Evolutionary conservation across 2,329 filamentous ascomycete species (phyloP).

Genomic region (Beauveria scarabaeidicola): DNA sequence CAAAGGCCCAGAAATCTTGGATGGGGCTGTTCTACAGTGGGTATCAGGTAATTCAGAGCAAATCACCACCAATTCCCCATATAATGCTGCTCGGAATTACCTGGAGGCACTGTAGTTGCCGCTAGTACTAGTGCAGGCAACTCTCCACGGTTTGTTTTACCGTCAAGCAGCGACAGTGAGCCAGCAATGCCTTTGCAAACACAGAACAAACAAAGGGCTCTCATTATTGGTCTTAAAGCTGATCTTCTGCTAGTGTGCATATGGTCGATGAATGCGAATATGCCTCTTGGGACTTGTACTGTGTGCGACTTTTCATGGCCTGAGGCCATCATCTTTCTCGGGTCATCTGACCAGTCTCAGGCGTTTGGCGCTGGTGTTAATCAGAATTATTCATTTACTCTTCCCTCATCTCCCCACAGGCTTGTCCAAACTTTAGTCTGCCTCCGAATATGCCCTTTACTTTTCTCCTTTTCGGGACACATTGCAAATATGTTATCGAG

Average conservation of each 20-base stretch:
- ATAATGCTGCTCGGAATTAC: no score
- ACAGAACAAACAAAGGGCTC: not conserved
- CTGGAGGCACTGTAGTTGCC: no score
- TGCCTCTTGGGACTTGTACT: not conserved
- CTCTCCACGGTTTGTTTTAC: not conserved
- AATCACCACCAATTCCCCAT: no score
- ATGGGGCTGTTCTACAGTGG: no score
- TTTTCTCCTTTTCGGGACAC: not conserved
- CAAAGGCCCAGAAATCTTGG: no score
- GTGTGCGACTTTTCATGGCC: not conserved
- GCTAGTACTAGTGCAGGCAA: not conserved
- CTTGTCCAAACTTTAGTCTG: not conserved
- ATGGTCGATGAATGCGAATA: not conserved
- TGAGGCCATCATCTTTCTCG: not conserved
- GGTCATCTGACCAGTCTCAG: not conserved
- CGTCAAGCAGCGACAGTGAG: not conserved
- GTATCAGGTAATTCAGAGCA: no score
- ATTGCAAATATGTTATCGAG: not conserved
- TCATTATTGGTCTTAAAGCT: not conserved
- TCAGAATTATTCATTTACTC: not conserved
- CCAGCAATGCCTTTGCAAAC: not conserved
- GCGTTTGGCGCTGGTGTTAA: not conserved
- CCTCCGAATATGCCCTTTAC: not conserved
- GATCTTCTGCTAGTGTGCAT: not conserved
- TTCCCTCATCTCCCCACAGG: not conserved